Evolutionary conservation across 2,329 filamentous ascomycete species (phyloP).

Genomic region (Penicillium sp.): DNA sequence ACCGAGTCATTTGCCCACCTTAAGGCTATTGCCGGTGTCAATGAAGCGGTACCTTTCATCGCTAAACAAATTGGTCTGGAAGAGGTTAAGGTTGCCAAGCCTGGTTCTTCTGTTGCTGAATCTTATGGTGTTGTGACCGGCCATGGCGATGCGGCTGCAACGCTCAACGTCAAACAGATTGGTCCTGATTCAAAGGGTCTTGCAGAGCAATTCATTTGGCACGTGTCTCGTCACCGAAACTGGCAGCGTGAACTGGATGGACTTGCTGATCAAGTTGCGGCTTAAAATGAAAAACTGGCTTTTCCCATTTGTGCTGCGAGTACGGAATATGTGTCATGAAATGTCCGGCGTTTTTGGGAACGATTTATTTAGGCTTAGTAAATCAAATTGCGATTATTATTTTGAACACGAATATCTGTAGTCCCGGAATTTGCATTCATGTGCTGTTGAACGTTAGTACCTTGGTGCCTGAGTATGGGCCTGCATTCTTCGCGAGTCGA

Average conservation of each 20-base stretch:
- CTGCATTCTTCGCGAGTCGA: slow-evolving; percentile 5
- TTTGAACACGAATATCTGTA: not conserved
- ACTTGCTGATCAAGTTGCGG: slow-evolving; percentile 66
- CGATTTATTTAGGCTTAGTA: not conserved
- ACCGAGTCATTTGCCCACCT: slow-evolving; percentile 80
- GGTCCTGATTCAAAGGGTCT: slow-evolving; percentile 68
- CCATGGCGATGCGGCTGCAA: slow-evolving; percentile 22
- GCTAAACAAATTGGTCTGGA: slow-evolving; percentile 29
- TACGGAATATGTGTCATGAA: not conserved
- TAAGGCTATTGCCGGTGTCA: slow-evolving; percentile 73
- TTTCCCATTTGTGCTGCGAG: not conserved
- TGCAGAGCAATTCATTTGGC: slow-evolving; percentile 67
- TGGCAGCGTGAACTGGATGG: slow-evolving; percentile 76
- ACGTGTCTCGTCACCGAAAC: slow-evolving; percentile 71
- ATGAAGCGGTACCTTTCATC: slow-evolving; percentile 42
- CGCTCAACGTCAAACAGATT: slow-evolving; percentile 50
- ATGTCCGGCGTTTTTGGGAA: not conserved
- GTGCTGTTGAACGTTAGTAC: not conserved
- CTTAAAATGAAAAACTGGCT: slow-evolving; percentile 46
- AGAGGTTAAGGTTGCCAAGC: slow-evolving; percentile 27
- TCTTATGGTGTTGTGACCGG: slow-evolving; percentile 40
- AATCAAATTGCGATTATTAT: not conserved
- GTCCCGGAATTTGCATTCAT: slow-evolving; percentile 4
- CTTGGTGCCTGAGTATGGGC: slow-evolving; percentile 1
- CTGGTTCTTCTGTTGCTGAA: slow-evolving; percentile 21